Conservation (phyloP, 2,329 filamentous ascomycete species). For the Diaporthe ampelina region DNA sequence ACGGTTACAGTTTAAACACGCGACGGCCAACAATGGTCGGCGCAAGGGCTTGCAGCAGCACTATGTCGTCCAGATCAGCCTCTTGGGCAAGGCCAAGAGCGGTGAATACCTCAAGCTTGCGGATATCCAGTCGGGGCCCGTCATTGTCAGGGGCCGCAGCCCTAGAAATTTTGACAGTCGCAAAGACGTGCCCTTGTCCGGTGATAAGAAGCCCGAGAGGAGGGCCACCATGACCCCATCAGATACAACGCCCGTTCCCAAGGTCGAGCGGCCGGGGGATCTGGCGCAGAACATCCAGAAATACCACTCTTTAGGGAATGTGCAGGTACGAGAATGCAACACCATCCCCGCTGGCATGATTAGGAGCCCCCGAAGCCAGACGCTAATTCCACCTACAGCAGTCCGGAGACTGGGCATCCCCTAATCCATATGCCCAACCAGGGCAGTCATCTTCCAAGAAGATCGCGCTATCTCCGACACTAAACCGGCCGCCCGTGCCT, state of each 20-base stretch:
- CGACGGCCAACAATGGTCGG: slow-evolving; percentile 95
- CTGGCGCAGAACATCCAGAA: slow-evolving; percentile 48
- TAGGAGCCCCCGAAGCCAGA: not conserved
- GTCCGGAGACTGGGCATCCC: slow-evolving; percentile 61
- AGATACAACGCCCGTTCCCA: slow-evolving; percentile 39
- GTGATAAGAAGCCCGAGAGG: slow-evolving; percentile 63
- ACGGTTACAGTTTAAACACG: slow-evolving; percentile 93
- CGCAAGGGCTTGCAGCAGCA: slow-evolving; percentile 96
- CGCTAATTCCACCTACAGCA: slow-evolving; percentile 47
- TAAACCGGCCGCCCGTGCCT: slow-evolving; percentile 67
- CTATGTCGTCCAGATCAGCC: slow-evolving; percentile 88
- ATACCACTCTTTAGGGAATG: slow-evolving; percentile 52
- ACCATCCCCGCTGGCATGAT: too few species aligned
- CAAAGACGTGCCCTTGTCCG: slow-evolving; percentile 84
- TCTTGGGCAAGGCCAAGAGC: slow-evolving; percentile 80
- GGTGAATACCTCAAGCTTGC: slow-evolving; percentile 81
- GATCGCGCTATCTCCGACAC: slow-evolving; percentile 65
- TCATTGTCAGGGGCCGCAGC: slow-evolving; percentile 93
- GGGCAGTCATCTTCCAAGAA: slow-evolving; percentile 66
- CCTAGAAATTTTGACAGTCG: slow-evolving; percentile 94
- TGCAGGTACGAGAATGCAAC: slow-evolving; percentile 48
- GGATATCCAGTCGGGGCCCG: slow-evolving; percentile 90
- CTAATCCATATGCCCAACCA: slow-evolving; percentile 54
- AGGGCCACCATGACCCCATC: slow-evolving; percentile 57
- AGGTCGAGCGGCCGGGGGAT: slow-evolving; percentile 43